Evolutionary conservation across 495 filamentous ascomycete species (phyloP).

Genomic region (Hypoxylon lenormandii): DNA sequence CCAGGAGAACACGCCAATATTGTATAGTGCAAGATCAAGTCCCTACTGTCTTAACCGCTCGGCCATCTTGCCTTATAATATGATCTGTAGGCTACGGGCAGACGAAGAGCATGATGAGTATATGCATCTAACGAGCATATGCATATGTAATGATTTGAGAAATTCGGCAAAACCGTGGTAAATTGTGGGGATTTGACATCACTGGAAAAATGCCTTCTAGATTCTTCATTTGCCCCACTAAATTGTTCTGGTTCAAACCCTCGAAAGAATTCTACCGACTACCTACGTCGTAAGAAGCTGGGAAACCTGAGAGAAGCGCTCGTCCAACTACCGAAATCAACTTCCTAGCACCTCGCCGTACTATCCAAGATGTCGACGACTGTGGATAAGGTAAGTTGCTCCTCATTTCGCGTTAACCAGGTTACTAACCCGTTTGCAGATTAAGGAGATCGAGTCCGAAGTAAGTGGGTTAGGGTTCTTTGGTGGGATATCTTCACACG

Average conservation of each 20-base stretch:
- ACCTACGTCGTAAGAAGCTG: conserved; percentile 10
- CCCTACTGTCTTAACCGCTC: no score
- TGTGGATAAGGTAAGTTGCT: conserved; percentile 82
- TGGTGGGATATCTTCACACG: conserved; percentile 17
- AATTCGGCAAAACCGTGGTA: conserved; percentile 40
- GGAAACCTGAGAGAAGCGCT: conserved; percentile 15
- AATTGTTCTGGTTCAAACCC: conserved; percentile 15
- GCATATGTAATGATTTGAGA: background rate
- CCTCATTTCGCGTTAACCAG: background rate
- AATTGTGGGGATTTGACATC: conserved; percentile 48
- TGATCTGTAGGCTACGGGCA: no score
- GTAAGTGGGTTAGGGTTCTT: conserved; percentile 57
- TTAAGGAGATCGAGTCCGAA: conserved; percentile 97
- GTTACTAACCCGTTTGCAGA: conserved; percentile 66
- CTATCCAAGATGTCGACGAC: conserved; percentile 87
- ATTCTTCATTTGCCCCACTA: conserved; percentile 50
- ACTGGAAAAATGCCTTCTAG: conserved; percentile 38
- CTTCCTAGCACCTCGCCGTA: conserved; percentile 3
- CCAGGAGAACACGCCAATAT: no score
- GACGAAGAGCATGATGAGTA: conserved; percentile 7
- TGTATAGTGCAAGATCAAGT: no score
- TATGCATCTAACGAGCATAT: conserved; percentile 3
- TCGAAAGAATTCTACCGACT: conserved; percentile 11
- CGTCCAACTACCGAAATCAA: conserved; percentile 2
- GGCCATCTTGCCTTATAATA: no score